Conservation (phyloP, 768 basidiomycete species). For the Cystobasidium tubakii region DNA sequence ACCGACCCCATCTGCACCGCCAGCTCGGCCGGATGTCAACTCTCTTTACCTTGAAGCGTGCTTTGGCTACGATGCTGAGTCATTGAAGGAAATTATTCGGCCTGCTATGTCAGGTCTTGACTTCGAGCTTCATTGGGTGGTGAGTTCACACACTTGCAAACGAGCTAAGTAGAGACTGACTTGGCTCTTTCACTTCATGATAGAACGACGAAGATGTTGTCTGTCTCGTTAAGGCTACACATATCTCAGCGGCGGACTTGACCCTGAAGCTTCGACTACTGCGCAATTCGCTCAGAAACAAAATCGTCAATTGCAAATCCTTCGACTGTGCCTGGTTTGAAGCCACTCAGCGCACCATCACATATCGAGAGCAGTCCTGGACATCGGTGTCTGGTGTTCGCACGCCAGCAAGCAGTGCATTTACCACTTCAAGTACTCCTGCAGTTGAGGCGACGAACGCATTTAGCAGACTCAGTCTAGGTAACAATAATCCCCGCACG, state of each 20-base stretch:
- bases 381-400: constrained; percentile 19
- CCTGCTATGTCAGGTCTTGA: constrained; percentile 38
- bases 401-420: not conserved
- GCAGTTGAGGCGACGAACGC: not conserved
- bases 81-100: constrained; percentile 37
- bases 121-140: constrained; percentile 43
- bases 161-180: not conserved
- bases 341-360: not conserved
- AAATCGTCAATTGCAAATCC: constrained; percentile 3
- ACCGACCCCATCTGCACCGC: constrained; percentile 7
- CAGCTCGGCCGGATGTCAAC: constrained; percentile 41
- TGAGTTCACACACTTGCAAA: constrained; percentile 14
- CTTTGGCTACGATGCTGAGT: constrained; percentile 43
- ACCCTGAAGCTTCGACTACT: constrained; percentile 28
- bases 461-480: not conserved
- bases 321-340: constrained; percentile 29
- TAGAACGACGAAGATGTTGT: constrained; percentile 45
- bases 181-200: not conserved
- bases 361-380: constrained; percentile 21
- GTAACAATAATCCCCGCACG: not conserved
- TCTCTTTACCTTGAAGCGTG: constrained; percentile 43
- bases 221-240: not conserved
- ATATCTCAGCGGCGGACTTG: not conserved
- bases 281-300: constrained; percentile 15
- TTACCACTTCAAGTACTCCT: not conserved